A percentile compares a stretch with the other conserved stretches of the same genome.
phyloP scores from a whole-genome alignment of 805 yeast genomes.

The Yamadazyma olivae region DNA sequence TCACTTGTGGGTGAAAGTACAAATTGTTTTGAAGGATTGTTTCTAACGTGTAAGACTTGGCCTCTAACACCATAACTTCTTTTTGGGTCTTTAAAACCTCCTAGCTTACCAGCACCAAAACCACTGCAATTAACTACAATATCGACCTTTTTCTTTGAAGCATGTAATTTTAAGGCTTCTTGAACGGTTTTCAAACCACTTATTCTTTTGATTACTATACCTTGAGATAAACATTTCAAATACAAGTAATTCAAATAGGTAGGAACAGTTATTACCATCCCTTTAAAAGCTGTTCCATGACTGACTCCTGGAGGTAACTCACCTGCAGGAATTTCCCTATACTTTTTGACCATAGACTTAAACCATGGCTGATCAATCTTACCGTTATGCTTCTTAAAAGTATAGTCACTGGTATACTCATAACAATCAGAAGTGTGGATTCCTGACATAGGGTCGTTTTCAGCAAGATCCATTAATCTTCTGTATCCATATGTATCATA shows the following conservation, averaged over 20 bases:
- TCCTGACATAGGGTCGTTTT: conserved; percentile 49
- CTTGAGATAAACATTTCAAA: conserved; percentile 41
- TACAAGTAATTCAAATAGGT: conserved; percentile 53
- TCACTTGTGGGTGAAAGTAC: conserved; percentile 28
- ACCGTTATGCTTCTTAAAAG: background rate
- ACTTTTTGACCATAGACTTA: conserved; percentile 39
- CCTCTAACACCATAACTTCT: conserved; percentile 55
- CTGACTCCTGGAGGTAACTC: conserved; percentile 42
- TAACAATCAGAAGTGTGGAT: conserved; percentile 22
- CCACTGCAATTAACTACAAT: conserved; percentile 61
- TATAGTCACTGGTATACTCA: conserved; percentile 3
- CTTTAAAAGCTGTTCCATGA: conserved; percentile 47
- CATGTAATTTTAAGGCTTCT: conserved; percentile 47
- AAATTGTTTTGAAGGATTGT: conserved; percentile 28
- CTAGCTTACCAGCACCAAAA: conserved; percentile 40
- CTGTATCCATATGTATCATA: conserved; percentile 49
- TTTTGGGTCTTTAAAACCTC: conserved; percentile 43
- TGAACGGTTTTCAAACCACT: conserved; percentile 36
- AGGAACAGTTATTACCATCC: conserved; percentile 59
- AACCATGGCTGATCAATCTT: conserved; percentile 42
- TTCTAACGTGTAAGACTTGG: conserved; percentile 52
- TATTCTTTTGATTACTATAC: conserved; percentile 47
- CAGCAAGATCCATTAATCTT: conserved; percentile 44
- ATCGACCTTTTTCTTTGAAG: conserved; percentile 40
- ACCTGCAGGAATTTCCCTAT: conserved; percentile 23